A percentile compares a stretch with the other conserved stretches of the same genome.
These are phyloP conservation scores for Naganishia friedmannii DNA, from an alignment of 768 basidiomycete species.

Conservation along the genomic window DNA sequence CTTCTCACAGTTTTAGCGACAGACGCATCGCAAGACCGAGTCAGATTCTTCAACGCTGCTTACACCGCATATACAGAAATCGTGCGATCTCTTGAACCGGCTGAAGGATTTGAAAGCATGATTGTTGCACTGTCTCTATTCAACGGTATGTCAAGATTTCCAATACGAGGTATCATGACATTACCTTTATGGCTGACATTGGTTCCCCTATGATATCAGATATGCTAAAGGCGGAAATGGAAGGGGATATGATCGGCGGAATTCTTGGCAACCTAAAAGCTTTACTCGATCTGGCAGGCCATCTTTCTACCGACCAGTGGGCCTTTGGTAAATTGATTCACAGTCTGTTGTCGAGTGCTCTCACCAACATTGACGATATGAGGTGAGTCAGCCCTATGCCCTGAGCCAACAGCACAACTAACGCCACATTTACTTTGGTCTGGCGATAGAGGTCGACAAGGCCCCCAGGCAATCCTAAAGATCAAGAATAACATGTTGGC, in stretches of 20 bases:
- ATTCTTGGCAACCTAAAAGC: conserved; percentile 72
- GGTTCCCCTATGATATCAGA: conserved; percentile 53
- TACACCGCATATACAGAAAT: conserved; percentile 65
- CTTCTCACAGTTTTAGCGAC: conserved; percentile 33
- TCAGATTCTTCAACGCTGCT: conserved; percentile 64
- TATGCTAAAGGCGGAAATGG: conserved; percentile 78
- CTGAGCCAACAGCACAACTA: too few relatives aligned
- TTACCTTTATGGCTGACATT: not conserved
- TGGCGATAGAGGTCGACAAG: conserved; percentile 69
- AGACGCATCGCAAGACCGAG: conserved; percentile 62
- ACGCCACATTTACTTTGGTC: conserved; percentile 20
- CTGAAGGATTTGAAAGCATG: conserved; percentile 70
- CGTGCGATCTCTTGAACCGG: conserved; percentile 60
- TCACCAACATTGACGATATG: conserved; percentile 86
- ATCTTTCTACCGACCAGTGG: conserved; percentile 54
- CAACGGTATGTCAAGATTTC: not conserved
- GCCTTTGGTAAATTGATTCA: conserved; percentile 62
- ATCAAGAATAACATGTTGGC: conserved; percentile 86
- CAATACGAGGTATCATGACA: too few relatives aligned
- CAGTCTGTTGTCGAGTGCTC: conserved; percentile 77
- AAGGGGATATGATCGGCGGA: conserved; percentile 72
- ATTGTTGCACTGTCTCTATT: conserved; percentile 45
- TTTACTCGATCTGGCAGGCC: conserved; percentile 58
- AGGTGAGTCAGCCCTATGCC: conserved; percentile 59
- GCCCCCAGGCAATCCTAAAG: conserved; percentile 72